Evolutionary conservation across 169 alveolate genomes (phyloP).

Genomic region (Babesia sp.): DNA sequence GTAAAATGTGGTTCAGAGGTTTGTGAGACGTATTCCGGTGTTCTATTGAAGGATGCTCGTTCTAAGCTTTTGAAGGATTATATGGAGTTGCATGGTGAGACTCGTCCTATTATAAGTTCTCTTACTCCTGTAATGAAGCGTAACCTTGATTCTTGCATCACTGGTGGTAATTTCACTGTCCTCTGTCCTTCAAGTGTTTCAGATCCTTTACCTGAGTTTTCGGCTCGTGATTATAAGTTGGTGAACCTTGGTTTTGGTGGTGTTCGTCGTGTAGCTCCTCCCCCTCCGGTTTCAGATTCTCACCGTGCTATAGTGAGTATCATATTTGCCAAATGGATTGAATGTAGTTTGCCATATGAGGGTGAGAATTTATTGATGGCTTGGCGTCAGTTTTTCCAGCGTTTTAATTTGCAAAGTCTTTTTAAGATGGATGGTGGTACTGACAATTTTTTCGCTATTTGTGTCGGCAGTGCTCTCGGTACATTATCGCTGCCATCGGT

Average conservation of each 20-base stretch:
- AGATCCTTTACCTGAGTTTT: constrained; percentile 41
- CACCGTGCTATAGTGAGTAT: constrained; percentile 70
- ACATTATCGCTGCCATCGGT: not conserved
- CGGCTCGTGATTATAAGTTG: constrained; percentile 41
- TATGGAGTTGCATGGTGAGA: constrained; percentile 53
- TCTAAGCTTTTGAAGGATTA: constrained; percentile 56
- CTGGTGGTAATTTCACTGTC: constrained; percentile 1
- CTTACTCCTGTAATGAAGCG: constrained; percentile 48
- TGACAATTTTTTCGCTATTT: constrained; percentile 82
- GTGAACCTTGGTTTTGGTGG: constrained; percentile 75
- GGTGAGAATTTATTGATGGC: constrained; percentile 65
- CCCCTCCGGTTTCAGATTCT: constrained; percentile 69
- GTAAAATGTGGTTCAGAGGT: constrained; percentile 44
- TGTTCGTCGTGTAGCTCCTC: constrained; percentile 70
- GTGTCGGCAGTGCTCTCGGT: constrained; percentile 79
- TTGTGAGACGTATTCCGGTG: constrained; percentile 60
- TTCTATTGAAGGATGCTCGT: constrained; percentile 57
- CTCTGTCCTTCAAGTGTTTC: constrained; percentile 11
- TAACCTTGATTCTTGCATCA: constrained; percentile 26
- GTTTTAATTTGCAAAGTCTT: constrained; percentile 83
- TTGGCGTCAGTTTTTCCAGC: constrained; percentile 82
- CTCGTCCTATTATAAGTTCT: constrained; percentile 50
- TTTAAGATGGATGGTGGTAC: constrained; percentile 85
- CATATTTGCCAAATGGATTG: constrained; percentile 73
- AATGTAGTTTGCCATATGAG: constrained; percentile 58